These are phyloP conservation scores for Backusella psychrophila DNA, from an alignment of 192 early-diverging fungal genomes.

Conservation along the genomic window DNA sequence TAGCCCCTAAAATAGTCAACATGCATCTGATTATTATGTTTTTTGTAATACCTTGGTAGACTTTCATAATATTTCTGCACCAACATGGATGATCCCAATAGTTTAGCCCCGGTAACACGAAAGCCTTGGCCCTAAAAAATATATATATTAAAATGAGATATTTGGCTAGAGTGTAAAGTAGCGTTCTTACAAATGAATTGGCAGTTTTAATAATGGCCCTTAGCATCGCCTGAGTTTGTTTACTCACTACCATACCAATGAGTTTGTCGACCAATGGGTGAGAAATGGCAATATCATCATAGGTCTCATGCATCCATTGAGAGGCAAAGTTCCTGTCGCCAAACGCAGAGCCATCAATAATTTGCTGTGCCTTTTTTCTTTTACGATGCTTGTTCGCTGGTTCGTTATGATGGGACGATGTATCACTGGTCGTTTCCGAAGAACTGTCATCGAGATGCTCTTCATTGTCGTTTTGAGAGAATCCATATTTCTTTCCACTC, in stretches of 20 bases:
- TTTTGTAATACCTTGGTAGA: neutral
- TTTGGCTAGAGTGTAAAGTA: neutral
- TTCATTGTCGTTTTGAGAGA: constrained; percentile 8
- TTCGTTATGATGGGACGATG: neutral
- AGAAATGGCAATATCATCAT: constrained; percentile 32
- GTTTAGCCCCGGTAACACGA: constrained; percentile 49
- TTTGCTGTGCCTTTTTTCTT: constrained; percentile 27
- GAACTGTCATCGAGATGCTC: neutral
- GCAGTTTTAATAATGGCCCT: constrained; percentile 44
- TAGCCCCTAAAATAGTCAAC: neutral
- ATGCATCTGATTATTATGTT: neutral
- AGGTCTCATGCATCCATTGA: constrained; percentile 33
- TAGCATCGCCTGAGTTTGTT: constrained; percentile 42
- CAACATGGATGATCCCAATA: constrained; percentile 50
- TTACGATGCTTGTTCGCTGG: neutral
- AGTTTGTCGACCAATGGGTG: constrained; percentile 29
- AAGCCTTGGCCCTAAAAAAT: constrained; percentile 50
- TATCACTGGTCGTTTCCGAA: neutral
- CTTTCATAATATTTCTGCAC: constrained; percentile 51
- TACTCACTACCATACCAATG: constrained; percentile 39
- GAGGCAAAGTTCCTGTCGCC: constrained; percentile 32
- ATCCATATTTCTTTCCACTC: neutral
- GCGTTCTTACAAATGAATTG: constrained; percentile 28
- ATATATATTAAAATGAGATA: no score
- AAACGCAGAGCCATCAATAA: constrained; percentile 42